phyloP scores from a whole-genome alignment of 108 stramenopile species.

The Hondaea fermentalgiana region DNA sequence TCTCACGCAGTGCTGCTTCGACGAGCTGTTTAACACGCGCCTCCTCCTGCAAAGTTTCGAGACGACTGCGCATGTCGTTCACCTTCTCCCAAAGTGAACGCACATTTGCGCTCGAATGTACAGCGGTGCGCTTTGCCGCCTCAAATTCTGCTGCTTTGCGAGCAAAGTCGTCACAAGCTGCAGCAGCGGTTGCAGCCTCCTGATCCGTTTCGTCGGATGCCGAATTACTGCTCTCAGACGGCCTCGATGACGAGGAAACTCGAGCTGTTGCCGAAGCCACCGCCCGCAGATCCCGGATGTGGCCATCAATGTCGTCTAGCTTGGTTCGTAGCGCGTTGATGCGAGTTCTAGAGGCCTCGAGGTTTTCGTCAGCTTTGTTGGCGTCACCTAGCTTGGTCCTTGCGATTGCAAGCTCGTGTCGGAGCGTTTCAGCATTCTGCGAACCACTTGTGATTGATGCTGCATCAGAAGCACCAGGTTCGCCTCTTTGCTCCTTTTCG shows the following conservation, averaged over 20 bases:
- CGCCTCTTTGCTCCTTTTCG: neutral
- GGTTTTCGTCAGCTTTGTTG: neutral
- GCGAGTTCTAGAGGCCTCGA: neutral
- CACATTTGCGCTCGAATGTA: neutral
- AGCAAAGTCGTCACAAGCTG: neutral
- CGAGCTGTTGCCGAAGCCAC: neutral
- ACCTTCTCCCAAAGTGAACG: neutral
- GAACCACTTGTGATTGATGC: neutral
- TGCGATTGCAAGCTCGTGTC: neutral
- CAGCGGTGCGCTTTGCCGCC: neutral
- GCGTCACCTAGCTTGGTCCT: neutral
- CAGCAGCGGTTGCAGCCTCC: neutral
- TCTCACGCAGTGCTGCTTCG: neutral
- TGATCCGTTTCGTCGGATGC: neutral
- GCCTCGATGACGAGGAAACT: neutral
- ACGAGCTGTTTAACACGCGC: neutral
- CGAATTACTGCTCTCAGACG: neutral
- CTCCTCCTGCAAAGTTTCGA: neutral
- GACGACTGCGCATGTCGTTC: neutral
- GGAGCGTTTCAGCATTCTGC: neutral
- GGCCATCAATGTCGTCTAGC: neutral
- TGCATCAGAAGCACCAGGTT: neutral
- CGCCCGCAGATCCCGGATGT: neutral
- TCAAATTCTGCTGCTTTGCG: neutral
- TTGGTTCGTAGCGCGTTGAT: neutral